A percentile compares a stretch with the other conserved stretches of the same genome.
phyloP scores from a whole-genome alignment of 169 alveolate species.

The Fabrea salina region DNA sequence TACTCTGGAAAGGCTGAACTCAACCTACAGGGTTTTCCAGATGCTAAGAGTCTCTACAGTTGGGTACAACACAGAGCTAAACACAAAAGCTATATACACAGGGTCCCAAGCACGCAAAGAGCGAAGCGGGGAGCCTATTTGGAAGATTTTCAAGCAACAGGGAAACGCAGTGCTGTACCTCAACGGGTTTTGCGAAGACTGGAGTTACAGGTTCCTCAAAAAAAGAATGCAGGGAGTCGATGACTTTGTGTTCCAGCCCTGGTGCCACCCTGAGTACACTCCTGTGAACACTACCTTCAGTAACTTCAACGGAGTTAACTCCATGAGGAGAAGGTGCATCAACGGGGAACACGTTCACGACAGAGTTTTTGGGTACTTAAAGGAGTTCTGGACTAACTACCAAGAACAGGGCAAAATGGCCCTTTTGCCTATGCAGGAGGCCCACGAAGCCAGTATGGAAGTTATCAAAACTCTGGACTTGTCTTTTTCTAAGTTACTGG shows the following conservation, averaged over 20 bases:
- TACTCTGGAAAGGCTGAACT: neutral
- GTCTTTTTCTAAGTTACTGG: constrained; percentile 47
- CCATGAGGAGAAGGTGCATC: constrained; percentile 57
- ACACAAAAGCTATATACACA: constrained; percentile 23
- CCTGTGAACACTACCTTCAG: constrained; percentile 50
- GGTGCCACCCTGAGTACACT: constrained; percentile 20
- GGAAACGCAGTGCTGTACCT: neutral
- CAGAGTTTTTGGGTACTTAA: constrained; percentile 49
- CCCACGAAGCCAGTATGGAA: constrained; percentile 67
- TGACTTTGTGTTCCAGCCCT: neutral
- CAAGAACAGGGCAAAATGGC: constrained; percentile 47
- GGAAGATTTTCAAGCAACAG: constrained; percentile 13
- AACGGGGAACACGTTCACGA: constrained; percentile 55
- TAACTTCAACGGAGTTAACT: constrained; percentile 56
- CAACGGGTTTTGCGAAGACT: constrained; percentile 34
- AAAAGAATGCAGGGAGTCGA: constrained; percentile 1
- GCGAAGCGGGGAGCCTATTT: constrained; percentile 7
- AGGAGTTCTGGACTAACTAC: constrained; percentile 53
- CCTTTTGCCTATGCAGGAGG: constrained; percentile 51
- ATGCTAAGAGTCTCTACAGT: neutral
- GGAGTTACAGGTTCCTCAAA: neutral
- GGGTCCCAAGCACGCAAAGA: constrained; percentile 2
- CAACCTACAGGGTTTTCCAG: constrained; percentile 11
- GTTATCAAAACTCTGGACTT: constrained; percentile 56
- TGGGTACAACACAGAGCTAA: constrained; percentile 16